These are phyloP conservation scores for Colletotrichum sp. DNA, from an alignment of 2,329 filamentous ascomycete genomes.

Conservation along the genomic window DNA sequence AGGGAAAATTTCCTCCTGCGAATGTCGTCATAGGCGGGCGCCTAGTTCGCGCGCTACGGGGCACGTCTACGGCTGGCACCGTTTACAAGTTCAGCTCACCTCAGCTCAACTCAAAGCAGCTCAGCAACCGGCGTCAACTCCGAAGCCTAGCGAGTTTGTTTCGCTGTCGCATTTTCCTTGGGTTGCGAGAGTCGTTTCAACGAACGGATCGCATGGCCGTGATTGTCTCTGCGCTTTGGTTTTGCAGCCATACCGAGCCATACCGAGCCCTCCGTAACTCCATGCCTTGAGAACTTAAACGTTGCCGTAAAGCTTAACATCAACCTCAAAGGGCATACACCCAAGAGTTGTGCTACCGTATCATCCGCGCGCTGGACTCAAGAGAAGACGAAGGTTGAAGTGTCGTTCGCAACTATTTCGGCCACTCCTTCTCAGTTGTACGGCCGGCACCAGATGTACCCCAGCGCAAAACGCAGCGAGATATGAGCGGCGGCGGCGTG, in stretches of 20 bases:
- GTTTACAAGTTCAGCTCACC: neutral
- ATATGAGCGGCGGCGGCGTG: neutral
- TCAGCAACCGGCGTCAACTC: neutral
- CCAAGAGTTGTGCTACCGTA: neutral
- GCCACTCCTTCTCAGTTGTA: neutral
- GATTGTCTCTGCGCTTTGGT: neutral
- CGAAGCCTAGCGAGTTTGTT: neutral
- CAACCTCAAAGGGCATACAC: neutral
- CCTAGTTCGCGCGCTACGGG: neutral
- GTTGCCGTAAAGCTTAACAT: neutral
- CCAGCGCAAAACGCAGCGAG: neutral
- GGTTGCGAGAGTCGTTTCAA: constrained; percentile 7
- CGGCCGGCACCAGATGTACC: neutral
- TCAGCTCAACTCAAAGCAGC: neutral
- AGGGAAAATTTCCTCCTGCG: constrained; percentile 4
- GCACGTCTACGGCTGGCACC: neutral
- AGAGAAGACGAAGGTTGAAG: neutral
- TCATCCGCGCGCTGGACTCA: neutral
- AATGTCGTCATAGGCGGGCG: constrained; percentile 15
- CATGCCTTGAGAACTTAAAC: neutral
- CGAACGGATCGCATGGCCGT: neutral
- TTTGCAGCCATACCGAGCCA: neutral
- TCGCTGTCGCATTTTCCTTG: neutral
- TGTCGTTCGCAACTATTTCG: neutral
- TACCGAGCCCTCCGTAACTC: constrained; percentile 6